phyloP scores from a whole-genome alignment of 2,329 filamentous ascomycete genomes.

The Verticillium longisporum region DNA sequence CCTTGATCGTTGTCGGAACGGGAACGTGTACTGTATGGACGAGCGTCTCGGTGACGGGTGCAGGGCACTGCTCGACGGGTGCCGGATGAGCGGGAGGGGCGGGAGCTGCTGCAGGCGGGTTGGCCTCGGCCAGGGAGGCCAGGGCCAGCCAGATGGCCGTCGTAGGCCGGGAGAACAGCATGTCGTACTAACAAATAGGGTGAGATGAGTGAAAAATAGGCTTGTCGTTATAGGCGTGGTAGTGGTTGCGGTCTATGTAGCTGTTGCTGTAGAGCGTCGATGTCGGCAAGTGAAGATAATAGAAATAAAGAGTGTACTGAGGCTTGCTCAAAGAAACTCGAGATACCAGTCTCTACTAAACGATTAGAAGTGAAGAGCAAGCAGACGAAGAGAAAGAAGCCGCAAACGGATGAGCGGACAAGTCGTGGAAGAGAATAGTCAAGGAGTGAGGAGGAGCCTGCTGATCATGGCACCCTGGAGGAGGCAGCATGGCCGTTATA shows the following conservation, averaged over 20 bases:
- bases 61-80: not conserved
- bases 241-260: not conserved
- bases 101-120: conserved; percentile 1
- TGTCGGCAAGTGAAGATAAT: not conserved
- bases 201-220: not conserved
- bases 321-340: conserved; percentile 10
- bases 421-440: not conserved
- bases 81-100: not conserved
- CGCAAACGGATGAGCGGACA: conserved; percentile 5
- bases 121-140: conserved; percentile 6
- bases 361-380: conserved; percentile 1
- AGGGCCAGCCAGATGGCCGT: conserved; percentile 5
- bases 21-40: conserved; percentile 5
- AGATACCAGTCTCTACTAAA: conserved; percentile 13
- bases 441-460: conserved; percentile 7
- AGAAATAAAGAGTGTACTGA: not conserved
- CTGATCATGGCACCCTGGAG: conserved; percentile 5
- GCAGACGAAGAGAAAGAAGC: conserved; percentile 9
- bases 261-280: not conserved
- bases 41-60: not conserved
- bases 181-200: not conserved
- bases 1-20: conserved; percentile 6
- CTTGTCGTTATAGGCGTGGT: not conserved
- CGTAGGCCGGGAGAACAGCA: not conserved
- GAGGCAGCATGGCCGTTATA: conserved; percentile 8